Base-by-base conservation (phyloP, 1,284 basidiomycete genomes). In the Quambalaria eucalypti region DNA sequence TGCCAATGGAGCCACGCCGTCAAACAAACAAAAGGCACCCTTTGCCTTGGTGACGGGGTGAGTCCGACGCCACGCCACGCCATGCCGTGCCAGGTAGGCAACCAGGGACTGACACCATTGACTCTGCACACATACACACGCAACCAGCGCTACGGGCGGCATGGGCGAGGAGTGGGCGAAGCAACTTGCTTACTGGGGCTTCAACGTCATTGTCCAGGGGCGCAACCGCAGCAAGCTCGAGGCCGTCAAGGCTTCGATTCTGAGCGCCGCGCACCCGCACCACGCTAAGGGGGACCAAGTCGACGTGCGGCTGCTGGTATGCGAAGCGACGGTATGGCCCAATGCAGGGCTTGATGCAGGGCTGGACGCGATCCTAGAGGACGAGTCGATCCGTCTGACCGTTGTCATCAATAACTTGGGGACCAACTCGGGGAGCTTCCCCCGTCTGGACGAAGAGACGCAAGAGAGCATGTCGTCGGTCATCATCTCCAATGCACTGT, bases 121-220 rank as follows among this genome's bases (percentile, higher is more conserved):
- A 19, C 4, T 21, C 42, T 26, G 36, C 36, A 14, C 4, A 39
- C 3, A 48, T 42, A 52, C 59, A 4, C 49, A 55, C n/a, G 54
- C 60, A 12, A 61, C 59, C 4, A 56, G 54, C n/a, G 31, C 60
- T 23, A 57, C 59, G 4, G 58, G 54, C 28, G 60, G 60, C 44
- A 61, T 61, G 39, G 60, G 60, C 38, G 54, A 60, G 33, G 60
- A 55, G 46, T 61, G 52, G 29, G 60, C 59, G 28, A 28, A 49
- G 21, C 59, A 61, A 40, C 33, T 61, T 16, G 58, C 51, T 40
- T 28, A 39, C 5, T 48, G 47, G 14, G 60, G 60, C 26, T 61
- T 61, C 59, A 61, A 61, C 48, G 51, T 61, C 25, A 62, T 61
- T 30, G 23, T 61, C 8, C 60, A 61, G 30, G 60, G 60, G 28